Evolutionary conservation across 805 yeast genomes (phyloP), one percentile per base, ranked within the genome.

Genomic region (Limtongozyma cylindracea): DNA sequence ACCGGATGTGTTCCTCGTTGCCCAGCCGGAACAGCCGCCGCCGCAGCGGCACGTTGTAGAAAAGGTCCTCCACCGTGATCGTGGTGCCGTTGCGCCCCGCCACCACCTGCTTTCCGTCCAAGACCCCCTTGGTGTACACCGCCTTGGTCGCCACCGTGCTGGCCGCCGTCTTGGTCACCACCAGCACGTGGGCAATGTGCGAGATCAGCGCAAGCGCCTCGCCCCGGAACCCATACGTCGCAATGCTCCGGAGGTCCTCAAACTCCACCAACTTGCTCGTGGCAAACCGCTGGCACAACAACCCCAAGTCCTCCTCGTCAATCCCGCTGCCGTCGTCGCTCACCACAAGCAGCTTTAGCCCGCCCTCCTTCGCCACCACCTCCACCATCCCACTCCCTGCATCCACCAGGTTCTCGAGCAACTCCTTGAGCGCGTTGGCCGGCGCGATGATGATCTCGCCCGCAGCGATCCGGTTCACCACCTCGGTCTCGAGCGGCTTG

Each of bases 401-500:
- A 40, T 88, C 98, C 8, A 88, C 64, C 5, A 91, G 61, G 49
- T 88, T 88, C 45, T 88, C 98, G 27, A 88, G 47, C 49, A 88
- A 49, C 41, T 88, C 98, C 38, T 88, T 88, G 19, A 88, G 47
- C 0, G 98, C 98, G 39, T 84, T 88, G 4, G 84, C 73, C 0
- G 98, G 96, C 4, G 82, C 84, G 13, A 82, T 60, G 25, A 88
- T 76, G 44, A 88, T 77, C 46, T 88, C 96, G 1, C 98, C 98
- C 1, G 98, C 98, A 0, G 98, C 98, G 13, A 88, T 88, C 28
- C 70, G 61, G 40, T 80, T 82, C 21, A 88, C 74, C 11, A 82
- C 95, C 3, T 62, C 40, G 10, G 48, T 48, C 20, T 71, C 88
- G 12, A 84, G 55, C 10, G 61, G 16, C 7, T n/a, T 6, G n/a